Conservation (phyloP, 495 filamentous ascomycete species). For the Talaromyces wortmannii region DNA sequence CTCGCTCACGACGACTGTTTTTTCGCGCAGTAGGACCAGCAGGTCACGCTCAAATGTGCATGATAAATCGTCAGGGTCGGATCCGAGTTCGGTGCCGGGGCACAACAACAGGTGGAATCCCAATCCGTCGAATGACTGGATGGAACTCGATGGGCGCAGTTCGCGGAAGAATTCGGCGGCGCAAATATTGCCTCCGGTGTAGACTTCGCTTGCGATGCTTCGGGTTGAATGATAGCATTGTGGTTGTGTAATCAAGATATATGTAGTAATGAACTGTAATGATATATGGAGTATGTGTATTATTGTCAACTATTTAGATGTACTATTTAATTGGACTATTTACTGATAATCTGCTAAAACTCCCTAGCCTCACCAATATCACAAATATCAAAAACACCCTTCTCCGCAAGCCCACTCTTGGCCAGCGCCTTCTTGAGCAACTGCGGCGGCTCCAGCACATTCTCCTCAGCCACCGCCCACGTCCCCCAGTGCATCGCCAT, state of each 20-base stretch:
- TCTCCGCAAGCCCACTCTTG: conserved; percentile 59
- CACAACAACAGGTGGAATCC: not conserved
- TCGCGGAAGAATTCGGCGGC: not conserved
- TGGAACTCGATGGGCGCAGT: not conserved
- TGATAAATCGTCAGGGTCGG: too few relatives aligned
- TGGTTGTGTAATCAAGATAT: too few relatives aligned
- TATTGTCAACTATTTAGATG: too few relatives aligned
- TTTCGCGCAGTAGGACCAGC: not conserved
- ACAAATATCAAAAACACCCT: conserved; percentile 80
- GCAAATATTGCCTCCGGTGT: not conserved
- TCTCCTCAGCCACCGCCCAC: conserved; percentile 84
- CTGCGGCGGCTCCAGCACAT: conserved; percentile 75
- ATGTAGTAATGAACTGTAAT: too few relatives aligned
- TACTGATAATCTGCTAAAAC: too few relatives aligned
- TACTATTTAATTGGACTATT: too few relatives aligned
- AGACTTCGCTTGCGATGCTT: too few relatives aligned
- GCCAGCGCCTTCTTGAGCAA: conserved; percentile 71
- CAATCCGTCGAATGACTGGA: not conserved
- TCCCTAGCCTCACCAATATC: conserved; percentile 83
- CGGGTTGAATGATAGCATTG: too few relatives aligned
- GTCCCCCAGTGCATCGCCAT: conserved; percentile 94
- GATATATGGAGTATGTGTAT: too few relatives aligned
- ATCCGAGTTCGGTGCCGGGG: not conserved
- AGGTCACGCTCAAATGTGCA: not conserved
- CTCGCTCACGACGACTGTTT: not conserved